phyloP scores from a whole-genome alignment of 331 rosid species.

The Malus hybrid region DNA sequence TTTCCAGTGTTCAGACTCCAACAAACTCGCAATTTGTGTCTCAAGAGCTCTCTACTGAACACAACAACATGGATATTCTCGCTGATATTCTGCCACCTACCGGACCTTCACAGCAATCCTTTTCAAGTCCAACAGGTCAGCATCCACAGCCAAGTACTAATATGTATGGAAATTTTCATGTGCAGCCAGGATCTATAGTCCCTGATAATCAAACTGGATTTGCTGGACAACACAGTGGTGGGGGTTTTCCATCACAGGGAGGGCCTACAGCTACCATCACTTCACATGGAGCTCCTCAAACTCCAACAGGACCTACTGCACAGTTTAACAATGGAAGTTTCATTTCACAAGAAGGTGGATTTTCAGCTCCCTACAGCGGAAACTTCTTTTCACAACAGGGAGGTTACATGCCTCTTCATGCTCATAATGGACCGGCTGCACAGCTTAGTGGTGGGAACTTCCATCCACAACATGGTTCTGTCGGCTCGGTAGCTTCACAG shows the following conservation, averaged over 20 bases:
- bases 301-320: conserved; percentile 41
- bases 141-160: conserved; percentile 39
- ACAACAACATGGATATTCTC: conserved; percentile 50
- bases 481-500: conserved; percentile 28
- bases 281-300: conserved; percentile 48
- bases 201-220: conserved; percentile 53
- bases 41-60: conserved; percentile 44
- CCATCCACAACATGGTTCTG: conserved; percentile 36
- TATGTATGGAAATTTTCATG: conserved; percentile 45
- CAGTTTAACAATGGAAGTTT: conserved; percentile 34
- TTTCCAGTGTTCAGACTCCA: conserved; percentile 34
- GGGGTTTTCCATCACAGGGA: conserved; percentile 44
- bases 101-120: conserved; percentile 51
- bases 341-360: conserved; percentile 38
- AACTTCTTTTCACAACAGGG: conserved; percentile 46
- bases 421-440: conserved; percentile 34
- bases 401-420: conserved; percentile 32
- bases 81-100: conserved; percentile 92
- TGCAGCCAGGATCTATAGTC: conserved; percentile 37
- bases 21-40: conserved; percentile 36
- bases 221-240: conserved; percentile 45
- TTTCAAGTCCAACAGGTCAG: conserved; percentile 33
- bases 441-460: conserved; percentile 45
- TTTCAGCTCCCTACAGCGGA: conserved; percentile 30
- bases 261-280: conserved; percentile 41